Evolutionary conservation across 140 eudicot species (phyloP).

Genomic region (Stevia rebaudiana): DNA sequence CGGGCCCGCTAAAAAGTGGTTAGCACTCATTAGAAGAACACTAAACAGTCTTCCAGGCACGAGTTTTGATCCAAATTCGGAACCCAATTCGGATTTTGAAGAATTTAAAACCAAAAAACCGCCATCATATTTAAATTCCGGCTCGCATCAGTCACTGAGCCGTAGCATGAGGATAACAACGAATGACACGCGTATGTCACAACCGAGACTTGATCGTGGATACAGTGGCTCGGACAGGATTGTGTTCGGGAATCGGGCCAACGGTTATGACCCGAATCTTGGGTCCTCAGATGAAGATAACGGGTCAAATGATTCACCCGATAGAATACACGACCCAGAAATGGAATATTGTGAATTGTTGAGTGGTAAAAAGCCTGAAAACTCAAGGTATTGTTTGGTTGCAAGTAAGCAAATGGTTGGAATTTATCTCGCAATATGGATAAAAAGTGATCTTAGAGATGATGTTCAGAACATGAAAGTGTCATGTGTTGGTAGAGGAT

Average conservation of each 20-base stretch:
- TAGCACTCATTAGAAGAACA: conserved; percentile 57
- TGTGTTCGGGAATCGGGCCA: conserved; percentile 38
- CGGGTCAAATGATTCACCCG: conserved; percentile 47
- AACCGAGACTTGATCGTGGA: conserved; percentile 55
- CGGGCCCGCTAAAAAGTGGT: conserved; percentile 88
- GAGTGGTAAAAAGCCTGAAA: conserved; percentile 35
- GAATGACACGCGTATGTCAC: conserved; percentile 38
- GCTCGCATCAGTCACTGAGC: conserved; percentile 55
- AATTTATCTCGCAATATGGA: conserved; percentile 76
- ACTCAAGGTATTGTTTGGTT: conserved; percentile 72
- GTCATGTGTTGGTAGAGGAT: conserved; percentile 93
- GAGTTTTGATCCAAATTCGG: conserved; percentile 50
- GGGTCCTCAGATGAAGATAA: conserved; percentile 66
- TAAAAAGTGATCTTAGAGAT: conserved; percentile 68
- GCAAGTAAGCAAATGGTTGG: conserved; percentile 99
- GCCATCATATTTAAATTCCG: conserved; percentile 46
- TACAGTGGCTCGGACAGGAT: conserved; percentile 63
- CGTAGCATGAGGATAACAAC: conserved; percentile 69
- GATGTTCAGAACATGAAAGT: conserved; percentile 67
- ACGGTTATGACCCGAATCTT: conserved; percentile 39
- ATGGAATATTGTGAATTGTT: conserved; percentile 31
- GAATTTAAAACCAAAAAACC: conserved; percentile 45
- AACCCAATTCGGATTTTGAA: conserved; percentile 58
- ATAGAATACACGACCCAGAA: conserved; percentile 34
- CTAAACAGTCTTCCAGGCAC: conserved; percentile 69